Percentiles rank a stretch among this genome's conserved stretches.
These are phyloP conservation scores for Sugiyamaella chiloensis DNA, from an alignment of 805 yeast species.

Conservation along the genomic window DNA sequence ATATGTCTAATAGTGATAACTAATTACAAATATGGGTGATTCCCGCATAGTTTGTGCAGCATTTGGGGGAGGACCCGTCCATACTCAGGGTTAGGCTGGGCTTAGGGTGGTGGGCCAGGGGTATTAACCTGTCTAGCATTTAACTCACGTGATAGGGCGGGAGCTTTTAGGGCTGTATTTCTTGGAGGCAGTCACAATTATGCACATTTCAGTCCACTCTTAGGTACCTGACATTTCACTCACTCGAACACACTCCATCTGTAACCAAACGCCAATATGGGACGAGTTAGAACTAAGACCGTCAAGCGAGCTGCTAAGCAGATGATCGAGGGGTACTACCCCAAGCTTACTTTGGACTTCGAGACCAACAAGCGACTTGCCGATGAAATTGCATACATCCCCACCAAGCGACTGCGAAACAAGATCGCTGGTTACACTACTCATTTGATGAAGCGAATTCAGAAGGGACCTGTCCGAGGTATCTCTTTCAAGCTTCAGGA, in stretches of 20 bases:
- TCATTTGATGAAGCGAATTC: conserved; percentile 99
- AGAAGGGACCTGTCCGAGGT: conserved; percentile 99
- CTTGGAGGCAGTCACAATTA: no score
- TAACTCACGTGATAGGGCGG: no score
- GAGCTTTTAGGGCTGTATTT: no score
- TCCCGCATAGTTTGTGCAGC: no score
- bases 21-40: no score
- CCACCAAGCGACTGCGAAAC: conserved; percentile 99
- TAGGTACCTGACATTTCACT: background rate
- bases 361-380: conserved; percentile 99
- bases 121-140: no score
- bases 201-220: conserved; percentile 1
- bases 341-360: conserved; percentile 98
- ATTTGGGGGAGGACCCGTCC: no score
- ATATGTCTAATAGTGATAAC: no score
- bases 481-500: conserved; percentile 99
- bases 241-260: background rate
- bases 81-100: no score
- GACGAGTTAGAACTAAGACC: conserved; percentile 99
- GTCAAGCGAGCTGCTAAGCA: conserved; percentile 99
- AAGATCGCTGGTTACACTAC: conserved; percentile 99
- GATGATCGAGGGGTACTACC: conserved; percentile 99
- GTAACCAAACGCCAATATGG: conserved; percentile 55
- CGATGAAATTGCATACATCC: conserved; percentile 97
- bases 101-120: no score